These are phyloP conservation scores for Paramyrothecium sp. DNA, from an alignment of 2,329 filamentous ascomycete species.

Conservation along the genomic window DNA sequence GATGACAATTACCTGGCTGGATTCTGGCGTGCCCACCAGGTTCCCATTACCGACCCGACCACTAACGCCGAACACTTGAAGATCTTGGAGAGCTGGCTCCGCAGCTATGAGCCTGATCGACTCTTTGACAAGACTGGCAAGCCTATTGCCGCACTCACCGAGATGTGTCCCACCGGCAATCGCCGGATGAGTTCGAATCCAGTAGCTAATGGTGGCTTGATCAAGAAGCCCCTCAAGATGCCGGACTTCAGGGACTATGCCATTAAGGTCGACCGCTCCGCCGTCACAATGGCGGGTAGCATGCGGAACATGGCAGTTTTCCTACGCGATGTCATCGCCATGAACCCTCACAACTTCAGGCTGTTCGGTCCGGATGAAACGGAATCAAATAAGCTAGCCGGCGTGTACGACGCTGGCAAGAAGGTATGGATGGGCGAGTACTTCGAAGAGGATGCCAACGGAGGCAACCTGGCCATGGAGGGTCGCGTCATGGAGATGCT, in stretches of 20 bases:
- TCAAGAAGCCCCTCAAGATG: conserved; percentile 66
- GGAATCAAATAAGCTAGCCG: conserved; percentile 74
- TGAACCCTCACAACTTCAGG: conserved; percentile 68
- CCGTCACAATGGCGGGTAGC: conserved; percentile 54
- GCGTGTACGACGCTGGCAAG: conserved; percentile 71
- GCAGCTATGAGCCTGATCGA: conserved; percentile 70
- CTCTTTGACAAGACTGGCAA: conserved; percentile 65
- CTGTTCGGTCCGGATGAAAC: conserved; percentile 80
- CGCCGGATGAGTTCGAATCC: conserved; percentile 77
- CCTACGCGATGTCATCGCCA: conserved; percentile 64
- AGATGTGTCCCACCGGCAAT: conserved; percentile 62
- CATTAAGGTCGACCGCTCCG: conserved; percentile 60
- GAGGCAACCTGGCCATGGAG: conserved; percentile 66
- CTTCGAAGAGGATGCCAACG: conserved; percentile 72
- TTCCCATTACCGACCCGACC: conserved; percentile 69
- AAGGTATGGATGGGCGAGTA: conserved; percentile 81
- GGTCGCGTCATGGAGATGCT: conserved; percentile 83
- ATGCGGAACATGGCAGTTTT: conserved; percentile 71
- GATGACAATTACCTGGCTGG: conserved; percentile 70
- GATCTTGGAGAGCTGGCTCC: conserved; percentile 74
- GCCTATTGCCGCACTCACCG: conserved; percentile 60
- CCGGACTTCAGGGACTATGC: conserved; percentile 70
- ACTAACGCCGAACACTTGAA: conserved; percentile 66
- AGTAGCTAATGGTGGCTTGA: conserved; percentile 67
- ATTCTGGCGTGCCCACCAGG: conserved; percentile 79